A percentile compares a stretch with the other conserved stretches of the same genome.
These are phyloP conservation scores for Termitomyces sp. DNA, from an alignment of 768 basidiomycete species.

Conservation along the genomic window DNA sequence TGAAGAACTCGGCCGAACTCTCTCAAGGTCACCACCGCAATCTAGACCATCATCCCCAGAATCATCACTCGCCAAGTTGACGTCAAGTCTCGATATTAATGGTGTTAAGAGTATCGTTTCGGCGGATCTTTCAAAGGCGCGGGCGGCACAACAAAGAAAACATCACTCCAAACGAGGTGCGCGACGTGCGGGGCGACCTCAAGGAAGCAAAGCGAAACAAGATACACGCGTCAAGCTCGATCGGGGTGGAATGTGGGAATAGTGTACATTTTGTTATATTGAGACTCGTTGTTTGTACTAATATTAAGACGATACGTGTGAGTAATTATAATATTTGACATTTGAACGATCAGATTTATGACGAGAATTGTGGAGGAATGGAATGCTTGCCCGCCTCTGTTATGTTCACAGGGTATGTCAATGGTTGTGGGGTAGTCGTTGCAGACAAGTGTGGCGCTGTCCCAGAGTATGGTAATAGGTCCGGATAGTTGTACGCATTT, in stretches of 20 bases:
- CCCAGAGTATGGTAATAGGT: slow-evolving; percentile 1
- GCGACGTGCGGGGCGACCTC: slow-evolving; percentile 60
- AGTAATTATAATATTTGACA: not conserved
- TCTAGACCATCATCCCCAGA: slow-evolving; percentile 46
- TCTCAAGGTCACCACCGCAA: slow-evolving; percentile 51
- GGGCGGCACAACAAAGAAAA: slow-evolving; percentile 64
- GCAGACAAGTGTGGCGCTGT: not conserved
- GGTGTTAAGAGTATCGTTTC: slow-evolving; percentile 61
- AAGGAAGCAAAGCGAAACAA: slow-evolving; percentile 85
- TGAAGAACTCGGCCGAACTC: slow-evolving; percentile 25
- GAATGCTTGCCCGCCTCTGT: not conserved
- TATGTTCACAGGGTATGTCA: not conserved
- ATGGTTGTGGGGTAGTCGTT: not conserved
- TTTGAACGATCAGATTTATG: not conserved
- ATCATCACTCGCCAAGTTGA: slow-evolving; percentile 38
- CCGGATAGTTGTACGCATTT: not conserved
- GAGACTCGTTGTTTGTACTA: slow-evolving; percentile 2
- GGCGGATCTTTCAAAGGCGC: slow-evolving; percentile 55
- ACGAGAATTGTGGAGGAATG: not conserved
- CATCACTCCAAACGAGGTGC: slow-evolving; percentile 74
- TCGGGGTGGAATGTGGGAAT: slow-evolving; percentile 60
- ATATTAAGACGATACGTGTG: not conserved
- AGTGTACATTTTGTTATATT: slow-evolving; percentile 10
- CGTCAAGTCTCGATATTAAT: slow-evolving; percentile 36
- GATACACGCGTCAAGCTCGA: slow-evolving; percentile 65